phyloP scores from a whole-genome alignment of 140 eudicot species.

The Erigeron philadelphicus region DNA sequence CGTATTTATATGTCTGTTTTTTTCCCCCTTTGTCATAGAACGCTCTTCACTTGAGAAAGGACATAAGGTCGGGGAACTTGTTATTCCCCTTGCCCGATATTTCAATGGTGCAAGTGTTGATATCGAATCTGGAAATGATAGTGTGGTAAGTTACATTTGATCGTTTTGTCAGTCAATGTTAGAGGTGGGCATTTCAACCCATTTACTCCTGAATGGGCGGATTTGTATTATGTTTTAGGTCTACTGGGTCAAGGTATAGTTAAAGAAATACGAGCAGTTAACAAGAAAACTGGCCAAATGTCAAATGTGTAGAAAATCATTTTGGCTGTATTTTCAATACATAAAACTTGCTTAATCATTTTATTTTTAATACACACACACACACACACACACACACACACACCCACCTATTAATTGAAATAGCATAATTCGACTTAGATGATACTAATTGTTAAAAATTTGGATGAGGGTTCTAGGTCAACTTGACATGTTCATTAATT shows the following conservation, averaged over 20 bases:
- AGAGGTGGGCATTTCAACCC: background rate
- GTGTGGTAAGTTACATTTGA: slow-evolving; percentile 35
- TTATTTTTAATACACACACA: too few species aligned
- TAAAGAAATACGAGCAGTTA: too few species aligned
- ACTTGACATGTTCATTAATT: too few species aligned
- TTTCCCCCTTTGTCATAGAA: slow-evolving; percentile 14
- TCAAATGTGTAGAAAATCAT: too few species aligned
- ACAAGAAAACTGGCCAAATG: too few species aligned
- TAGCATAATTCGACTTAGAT: too few species aligned
- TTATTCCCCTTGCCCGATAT: slow-evolving; percentile 79
- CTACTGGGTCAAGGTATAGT: background rate
- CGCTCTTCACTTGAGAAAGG: slow-evolving; percentile 87
- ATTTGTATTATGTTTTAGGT: background rate
- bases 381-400: too few species aligned
- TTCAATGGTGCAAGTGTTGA: slow-evolving; percentile 52
- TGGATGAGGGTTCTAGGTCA: too few species aligned
- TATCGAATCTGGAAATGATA: slow-evolving; percentile 48
- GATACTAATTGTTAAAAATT: too few species aligned
- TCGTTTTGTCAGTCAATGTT: background rate
- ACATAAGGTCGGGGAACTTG: slow-evolving; percentile 78
- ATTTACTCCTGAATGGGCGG: background rate
- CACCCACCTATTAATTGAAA: too few species aligned
- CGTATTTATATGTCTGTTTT: background rate
- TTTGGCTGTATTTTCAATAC: too few species aligned
- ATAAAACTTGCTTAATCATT: too few species aligned